A percentile compares a stretch with the other conserved stretches of the same genome.
Evolutionary conservation across 352 stramenopile genomes (phyloP).

Genomic region (Phytophthora idaei): DNA sequence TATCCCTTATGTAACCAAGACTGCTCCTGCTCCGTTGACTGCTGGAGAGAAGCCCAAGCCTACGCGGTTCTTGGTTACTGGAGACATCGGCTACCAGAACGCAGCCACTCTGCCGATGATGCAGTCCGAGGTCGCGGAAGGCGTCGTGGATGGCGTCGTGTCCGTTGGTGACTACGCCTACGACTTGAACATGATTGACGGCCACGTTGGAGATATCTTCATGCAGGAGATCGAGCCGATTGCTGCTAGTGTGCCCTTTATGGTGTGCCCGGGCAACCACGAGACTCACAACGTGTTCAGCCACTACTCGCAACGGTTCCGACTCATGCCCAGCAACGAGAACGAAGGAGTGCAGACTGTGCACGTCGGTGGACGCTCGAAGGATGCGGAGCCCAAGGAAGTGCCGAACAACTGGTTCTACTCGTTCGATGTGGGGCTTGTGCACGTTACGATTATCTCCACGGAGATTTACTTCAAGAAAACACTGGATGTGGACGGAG

Average conservation of each 20-base stretch:
- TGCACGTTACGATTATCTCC: slow-evolving; percentile 87
- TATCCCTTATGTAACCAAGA: slow-evolving; percentile 82
- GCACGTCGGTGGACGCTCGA: slow-evolving; percentile 43
- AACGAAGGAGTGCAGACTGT: slow-evolving; percentile 65
- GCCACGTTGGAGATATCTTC: slow-evolving; percentile 88
- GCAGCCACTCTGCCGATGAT: slow-evolving; percentile 89
- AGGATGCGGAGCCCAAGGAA: slow-evolving; percentile 32
- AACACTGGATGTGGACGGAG: slow-evolving; percentile 50
- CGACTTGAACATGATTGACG: slow-evolving; percentile 82
- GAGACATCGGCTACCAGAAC: slow-evolving; percentile 91
- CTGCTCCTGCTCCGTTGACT: slow-evolving; percentile 41
- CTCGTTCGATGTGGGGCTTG: slow-evolving; percentile 85
- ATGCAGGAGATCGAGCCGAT: slow-evolving; percentile 91
- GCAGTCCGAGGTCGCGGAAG: slow-evolving; percentile 83
- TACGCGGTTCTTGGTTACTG: slow-evolving; percentile 79
- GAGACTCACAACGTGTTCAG: slow-evolving; percentile 85
- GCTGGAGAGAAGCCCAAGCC: slow-evolving; percentile 38
- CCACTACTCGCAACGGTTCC: slow-evolving; percentile 89
- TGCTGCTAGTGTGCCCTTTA: slow-evolving; percentile 83
- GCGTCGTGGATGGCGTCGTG: slow-evolving; percentile 77
- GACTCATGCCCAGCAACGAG: slow-evolving; percentile 81
- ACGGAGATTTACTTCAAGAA: slow-evolving; percentile 92
- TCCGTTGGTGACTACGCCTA: slow-evolving; percentile 92
- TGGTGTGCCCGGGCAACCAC: slow-evolving; percentile 92
- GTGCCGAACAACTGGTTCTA: slow-evolving; percentile 92